Percentiles rank a stretch among this genome's conserved stretches.
These are phyloP conservation scores for Kwoniella sp. DNA, from an alignment of 768 basidiomycete species.

Conservation along the genomic window DNA sequence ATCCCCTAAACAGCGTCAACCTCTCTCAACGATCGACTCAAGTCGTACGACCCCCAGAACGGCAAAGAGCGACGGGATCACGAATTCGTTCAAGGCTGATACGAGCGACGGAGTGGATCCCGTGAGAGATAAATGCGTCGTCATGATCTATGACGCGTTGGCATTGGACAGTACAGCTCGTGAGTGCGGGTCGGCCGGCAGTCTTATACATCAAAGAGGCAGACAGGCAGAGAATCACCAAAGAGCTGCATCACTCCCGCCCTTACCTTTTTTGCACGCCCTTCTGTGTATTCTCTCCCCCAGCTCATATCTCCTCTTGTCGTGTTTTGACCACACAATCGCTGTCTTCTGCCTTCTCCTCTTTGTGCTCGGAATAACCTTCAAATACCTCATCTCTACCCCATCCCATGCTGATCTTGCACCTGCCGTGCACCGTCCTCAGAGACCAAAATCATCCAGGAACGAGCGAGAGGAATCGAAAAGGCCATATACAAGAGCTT, in stretches of 20 bases:
- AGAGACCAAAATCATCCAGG: slow-evolving; percentile 73
- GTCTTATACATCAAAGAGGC: too few relatives aligned
- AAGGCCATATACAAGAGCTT: slow-evolving; percentile 61
- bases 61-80: slow-evolving; percentile 72
- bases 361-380: too few relatives aligned
- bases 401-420: too few relatives aligned
- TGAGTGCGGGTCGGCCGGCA: slow-evolving; percentile 60
- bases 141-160: slow-evolving; percentile 89
- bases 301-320: too few relatives aligned
- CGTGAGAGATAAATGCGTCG: slow-evolving; percentile 82
- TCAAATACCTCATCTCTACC: too few relatives aligned
- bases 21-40: slow-evolving; percentile 45
- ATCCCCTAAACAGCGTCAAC: slow-evolving; percentile 22
- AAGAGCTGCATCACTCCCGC: too few relatives aligned
- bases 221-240: too few relatives aligned
- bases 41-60: slow-evolving; percentile 59
- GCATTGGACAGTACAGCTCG: slow-evolving; percentile 83
- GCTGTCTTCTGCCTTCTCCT: too few relatives aligned
- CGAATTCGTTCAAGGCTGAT: slow-evolving; percentile 31
- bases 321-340: too few relatives aligned
- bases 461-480: slow-evolving; percentile 73
- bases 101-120: slow-evolving; percentile 62
- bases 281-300: too few relatives aligned
- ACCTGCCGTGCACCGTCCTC: slow-evolving; percentile 6
- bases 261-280: too few relatives aligned